Evolutionary conservation across 1,284 basidiomycete genomes (phyloP), one percentile per base, ranked within the genome.

Genomic region (Fistulinella cinereoalba): DNA sequence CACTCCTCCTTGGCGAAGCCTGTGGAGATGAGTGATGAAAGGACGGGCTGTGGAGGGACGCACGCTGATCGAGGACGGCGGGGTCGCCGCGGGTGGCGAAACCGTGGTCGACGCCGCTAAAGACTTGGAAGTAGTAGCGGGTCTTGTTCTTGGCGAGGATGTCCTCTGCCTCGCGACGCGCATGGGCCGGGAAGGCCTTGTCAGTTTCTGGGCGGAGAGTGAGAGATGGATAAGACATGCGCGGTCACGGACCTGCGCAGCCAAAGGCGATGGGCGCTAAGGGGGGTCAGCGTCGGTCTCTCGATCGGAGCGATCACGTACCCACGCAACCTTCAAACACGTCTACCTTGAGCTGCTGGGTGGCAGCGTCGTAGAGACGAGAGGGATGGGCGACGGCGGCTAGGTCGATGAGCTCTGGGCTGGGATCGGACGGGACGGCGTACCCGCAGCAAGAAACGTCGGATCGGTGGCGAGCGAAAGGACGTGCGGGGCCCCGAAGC

Each of bases 1-100:
- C 76, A 75, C 51, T 81, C 74, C 54, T 83, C 79, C 52, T 80
- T 80, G 1, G 78, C 79, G 75, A 78, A 82, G 12, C 74, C 80
- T 83, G 18, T 7, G 19, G 8, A 21, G 2, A 3, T 69, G 69
- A 51, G 74, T 13, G 4, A 8, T 18, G 64, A 11, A 68, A 32
- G 22, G n/a, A n/a, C n/a, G n/a, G n/a, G n/a, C n/a, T n/a, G 12
- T 34, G 11, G 9, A 11, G 23, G 10, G n/a, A 57, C 56, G 18
- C 29, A 68, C 67, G 63, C 41, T 70, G 61, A n/a, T 44, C 27
- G 28, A 52, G 51, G n/a, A 64, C 52, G 19, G 49, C 24, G 13
- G 47, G 52, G 41, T 66, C 58, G 1, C 43, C 56, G 21, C 68
- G 64, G 2, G 58, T 27, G 27, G 49, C 65, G 27, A 68, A 68